Conservation (phyloP, 2,329 filamentous ascomycete genomes). For the Colletotrichum sp. region DNA sequence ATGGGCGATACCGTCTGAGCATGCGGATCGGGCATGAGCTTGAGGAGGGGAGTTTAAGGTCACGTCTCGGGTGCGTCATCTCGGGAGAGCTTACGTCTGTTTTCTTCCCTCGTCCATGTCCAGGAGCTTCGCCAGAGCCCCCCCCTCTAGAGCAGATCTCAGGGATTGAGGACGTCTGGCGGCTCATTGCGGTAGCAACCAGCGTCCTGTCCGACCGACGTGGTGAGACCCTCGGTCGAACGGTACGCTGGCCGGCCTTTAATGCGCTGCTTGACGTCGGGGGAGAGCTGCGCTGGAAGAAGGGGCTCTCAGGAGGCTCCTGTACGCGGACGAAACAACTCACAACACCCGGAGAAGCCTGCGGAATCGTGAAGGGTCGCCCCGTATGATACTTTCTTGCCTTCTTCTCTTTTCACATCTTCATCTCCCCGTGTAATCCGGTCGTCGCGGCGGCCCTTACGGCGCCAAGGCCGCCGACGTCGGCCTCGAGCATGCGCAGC, state of each 20-base stretch:
- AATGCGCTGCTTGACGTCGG: neutral
- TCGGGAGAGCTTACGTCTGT: neutral
- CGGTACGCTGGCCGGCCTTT: neutral
- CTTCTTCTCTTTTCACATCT: neutral
- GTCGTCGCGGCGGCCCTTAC: constrained; percentile 12
- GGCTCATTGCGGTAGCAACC: neutral
- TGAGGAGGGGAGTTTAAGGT: neutral
- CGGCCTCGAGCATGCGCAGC: constrained; percentile 39
- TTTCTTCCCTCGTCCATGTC: neutral
- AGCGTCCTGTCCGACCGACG: neutral
- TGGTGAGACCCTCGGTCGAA: neutral
- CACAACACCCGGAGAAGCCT: neutral
- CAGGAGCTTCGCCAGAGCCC: neutral
- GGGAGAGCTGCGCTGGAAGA: neutral
- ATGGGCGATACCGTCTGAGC: neutral
- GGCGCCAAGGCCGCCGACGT: constrained; percentile 19
- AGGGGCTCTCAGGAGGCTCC: neutral
- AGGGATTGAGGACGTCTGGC: neutral
- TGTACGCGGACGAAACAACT: neutral
- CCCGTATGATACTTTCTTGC: neutral
- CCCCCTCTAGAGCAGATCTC: neutral
- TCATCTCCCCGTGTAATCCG: neutral
- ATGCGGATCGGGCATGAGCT: neutral
- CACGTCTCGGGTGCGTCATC: neutral
- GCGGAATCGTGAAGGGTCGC: too few relatives aligned